Percentiles rank a stretch among this genome's conserved stretches.
phyloP scores from a whole-genome alignment of 2,329 filamentous ascomycete species.

The Corynespora cassiicola region DNA sequence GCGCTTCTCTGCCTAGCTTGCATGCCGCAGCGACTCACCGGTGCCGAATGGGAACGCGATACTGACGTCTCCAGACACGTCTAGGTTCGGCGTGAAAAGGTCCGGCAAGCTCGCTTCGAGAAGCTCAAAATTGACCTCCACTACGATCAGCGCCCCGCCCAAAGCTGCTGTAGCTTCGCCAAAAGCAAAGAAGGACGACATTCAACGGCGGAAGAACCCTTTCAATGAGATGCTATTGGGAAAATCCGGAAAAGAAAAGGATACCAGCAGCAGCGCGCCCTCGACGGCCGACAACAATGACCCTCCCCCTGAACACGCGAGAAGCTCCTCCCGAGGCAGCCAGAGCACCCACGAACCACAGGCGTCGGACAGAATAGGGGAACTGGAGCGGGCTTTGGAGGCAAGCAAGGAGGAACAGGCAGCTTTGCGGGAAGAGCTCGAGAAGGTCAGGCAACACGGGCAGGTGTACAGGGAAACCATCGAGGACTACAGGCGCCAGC shows the following conservation, averaged over 20 bases:
- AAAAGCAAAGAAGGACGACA: conserved; percentile 38
- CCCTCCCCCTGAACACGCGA: background rate
- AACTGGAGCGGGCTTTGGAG: conserved; percentile 35
- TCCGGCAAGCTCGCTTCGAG: conserved; percentile 28
- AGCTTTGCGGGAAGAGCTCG: conserved; percentile 30
- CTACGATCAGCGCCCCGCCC: conserved; percentile 33
- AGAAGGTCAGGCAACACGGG: conserved; percentile 24
- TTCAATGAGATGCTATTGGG: conserved; percentile 40
- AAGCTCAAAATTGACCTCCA: conserved; percentile 25
- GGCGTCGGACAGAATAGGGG: conserved; percentile 22
- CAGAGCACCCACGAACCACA: conserved; percentile 9
- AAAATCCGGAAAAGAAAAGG: conserved; percentile 18
- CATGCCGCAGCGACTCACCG: too few species aligned
- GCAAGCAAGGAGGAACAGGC: conserved; percentile 29
- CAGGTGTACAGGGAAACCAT: conserved; percentile 24
- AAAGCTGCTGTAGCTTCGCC: conserved; percentile 34
- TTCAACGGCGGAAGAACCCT: conserved; percentile 34
- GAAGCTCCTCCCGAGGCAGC: conserved; percentile 6
- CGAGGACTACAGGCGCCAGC: conserved; percentile 25
- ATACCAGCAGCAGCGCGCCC: conserved; percentile 7
- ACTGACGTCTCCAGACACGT: conserved; percentile 32
- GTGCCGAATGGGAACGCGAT: too few species aligned
- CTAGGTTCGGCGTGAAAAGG: conserved; percentile 33
- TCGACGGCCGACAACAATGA: conserved; percentile 2
- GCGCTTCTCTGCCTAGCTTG: conserved; percentile 6